These are phyloP conservation scores for Leptomonas pyrrhocoris DNA, from an alignment of 208 protist genomes.

Conservation along the genomic window DNA sequence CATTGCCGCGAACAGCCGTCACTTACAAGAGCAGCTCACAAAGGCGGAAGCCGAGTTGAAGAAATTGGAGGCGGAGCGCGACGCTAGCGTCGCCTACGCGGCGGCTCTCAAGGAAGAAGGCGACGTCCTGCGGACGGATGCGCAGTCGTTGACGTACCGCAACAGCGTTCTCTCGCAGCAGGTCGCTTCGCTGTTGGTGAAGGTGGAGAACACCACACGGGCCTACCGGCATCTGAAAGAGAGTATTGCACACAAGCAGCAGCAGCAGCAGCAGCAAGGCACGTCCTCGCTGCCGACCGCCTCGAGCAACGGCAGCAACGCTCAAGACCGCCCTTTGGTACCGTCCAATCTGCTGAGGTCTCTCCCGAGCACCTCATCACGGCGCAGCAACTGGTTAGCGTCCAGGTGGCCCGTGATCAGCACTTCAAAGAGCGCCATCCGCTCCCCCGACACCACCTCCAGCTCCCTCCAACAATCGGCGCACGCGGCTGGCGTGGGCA, in stretches of 20 bases:
- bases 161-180: constrained; percentile 80
- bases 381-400: constrained; percentile 21
- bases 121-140: constrained; percentile 50
- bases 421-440: not conserved
- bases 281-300: not conserved
- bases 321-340: not conserved
- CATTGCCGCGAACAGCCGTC: constrained; percentile 20
- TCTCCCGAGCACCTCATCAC: constrained; percentile 4
- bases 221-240: constrained; percentile 23
- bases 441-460: not conserved
- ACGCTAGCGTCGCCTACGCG: constrained; percentile 30
- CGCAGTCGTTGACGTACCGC: constrained; percentile 66
- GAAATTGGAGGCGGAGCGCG: constrained; percentile 7
- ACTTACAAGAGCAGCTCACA: constrained; percentile 31
- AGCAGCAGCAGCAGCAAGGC: not conserved
- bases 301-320: not conserved
- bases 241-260: not conserved
- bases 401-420: constrained; percentile 16
- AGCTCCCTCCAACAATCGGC: not conserved
- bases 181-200: constrained; percentile 65
- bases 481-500: not conserved
- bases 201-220: constrained; percentile 32
- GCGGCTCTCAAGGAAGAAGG: constrained; percentile 44
- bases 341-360: constrained; percentile 9
- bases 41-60: constrained; percentile 20